phyloP scores from a whole-genome alignment of 495 filamentous ascomycete species.

The Podospora pseudoanserina region DNA sequence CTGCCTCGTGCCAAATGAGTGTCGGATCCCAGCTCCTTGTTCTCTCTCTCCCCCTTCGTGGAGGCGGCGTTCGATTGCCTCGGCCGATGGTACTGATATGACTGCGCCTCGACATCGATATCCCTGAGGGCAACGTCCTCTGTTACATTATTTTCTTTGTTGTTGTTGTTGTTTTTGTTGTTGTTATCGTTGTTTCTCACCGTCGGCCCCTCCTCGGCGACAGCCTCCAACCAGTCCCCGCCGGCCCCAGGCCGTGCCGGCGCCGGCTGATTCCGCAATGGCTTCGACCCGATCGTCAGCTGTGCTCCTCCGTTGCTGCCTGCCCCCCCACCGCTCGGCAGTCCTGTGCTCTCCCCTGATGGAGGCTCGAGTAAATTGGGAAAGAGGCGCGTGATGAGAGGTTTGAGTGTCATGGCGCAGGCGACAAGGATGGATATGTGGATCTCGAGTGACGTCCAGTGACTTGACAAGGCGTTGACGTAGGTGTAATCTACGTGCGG shows the following conservation, averaged over 20 bases:
- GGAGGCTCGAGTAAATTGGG: conserved; percentile 17
- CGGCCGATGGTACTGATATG: background rate
- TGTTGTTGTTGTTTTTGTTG: background rate
- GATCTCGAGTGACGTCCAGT: conserved; percentile 28
- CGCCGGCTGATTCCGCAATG: conserved; percentile 21
- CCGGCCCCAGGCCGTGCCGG: conserved; percentile 7
- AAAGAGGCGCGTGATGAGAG: conserved; percentile 21
- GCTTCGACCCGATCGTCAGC: conserved; percentile 26
- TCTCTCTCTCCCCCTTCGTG: background rate
- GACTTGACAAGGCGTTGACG: conserved; percentile 13
- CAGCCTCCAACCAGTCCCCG: conserved; percentile 12
- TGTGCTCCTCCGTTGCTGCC: conserved; percentile 11
- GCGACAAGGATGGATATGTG: conserved; percentile 27
- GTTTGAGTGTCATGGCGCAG: conserved; percentile 32
- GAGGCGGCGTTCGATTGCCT: background rate
- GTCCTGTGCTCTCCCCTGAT: background rate
- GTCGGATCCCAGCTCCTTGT: background rate
- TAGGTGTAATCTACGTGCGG: conserved; percentile 26
- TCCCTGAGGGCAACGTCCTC: conserved; percentile 10
- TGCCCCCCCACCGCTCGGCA: background rate
- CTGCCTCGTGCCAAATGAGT: background rate
- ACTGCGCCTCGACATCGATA: conserved; percentile 5
- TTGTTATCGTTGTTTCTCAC: background rate
- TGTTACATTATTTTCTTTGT: background rate
- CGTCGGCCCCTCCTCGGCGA: background rate